Evolutionary conservation across 2,329 filamentous ascomycete species (phyloP).

Genomic region (Colletotrichum godetiae): DNA sequence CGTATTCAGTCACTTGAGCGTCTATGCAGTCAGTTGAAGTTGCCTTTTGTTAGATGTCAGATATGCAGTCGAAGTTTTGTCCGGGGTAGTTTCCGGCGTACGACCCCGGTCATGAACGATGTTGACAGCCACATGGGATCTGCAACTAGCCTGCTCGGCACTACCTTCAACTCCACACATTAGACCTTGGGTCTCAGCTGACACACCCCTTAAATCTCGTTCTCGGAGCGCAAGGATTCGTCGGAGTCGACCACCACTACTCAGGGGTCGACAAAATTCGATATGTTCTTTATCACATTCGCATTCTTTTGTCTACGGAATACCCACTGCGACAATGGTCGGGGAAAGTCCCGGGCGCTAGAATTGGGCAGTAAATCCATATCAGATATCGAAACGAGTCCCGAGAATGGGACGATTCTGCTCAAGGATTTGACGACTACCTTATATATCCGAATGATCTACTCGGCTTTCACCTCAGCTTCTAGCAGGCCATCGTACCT

Average conservation of each 20-base stretch:
- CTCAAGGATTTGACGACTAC: not conserved
- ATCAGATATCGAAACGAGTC: not conserved
- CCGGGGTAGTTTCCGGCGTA: slow-evolving; percentile 7
- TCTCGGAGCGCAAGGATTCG: not conserved
- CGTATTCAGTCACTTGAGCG: too few relatives aligned
- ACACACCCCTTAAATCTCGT: slow-evolving; percentile 25
- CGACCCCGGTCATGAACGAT: not conserved
- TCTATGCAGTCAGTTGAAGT: too few relatives aligned
- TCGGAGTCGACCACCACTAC: not conserved
- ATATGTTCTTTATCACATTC: not conserved
- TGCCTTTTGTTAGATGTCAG: too few relatives aligned
- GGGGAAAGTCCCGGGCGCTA: not conserved
- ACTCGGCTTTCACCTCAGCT: too few relatives aligned
- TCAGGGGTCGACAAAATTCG: not conserved
- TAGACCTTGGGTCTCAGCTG: slow-evolving; percentile 2
- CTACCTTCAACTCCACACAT: not conserved
- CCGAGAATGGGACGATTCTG: not conserved
- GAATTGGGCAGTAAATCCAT: too few relatives aligned
- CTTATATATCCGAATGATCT: not conserved
- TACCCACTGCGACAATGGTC: not conserved
- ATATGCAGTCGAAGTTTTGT: not conserved
- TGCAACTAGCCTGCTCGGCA: not conserved
- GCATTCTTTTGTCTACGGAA: not conserved
- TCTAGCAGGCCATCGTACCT: not conserved
- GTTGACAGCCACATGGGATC: slow-evolving; percentile 3